A percentile compares a stretch with the other conserved stretches of the same genome.
Conservation (phyloP, 768 basidiomycete genomes). For the Trametopsis cervina region DNA sequence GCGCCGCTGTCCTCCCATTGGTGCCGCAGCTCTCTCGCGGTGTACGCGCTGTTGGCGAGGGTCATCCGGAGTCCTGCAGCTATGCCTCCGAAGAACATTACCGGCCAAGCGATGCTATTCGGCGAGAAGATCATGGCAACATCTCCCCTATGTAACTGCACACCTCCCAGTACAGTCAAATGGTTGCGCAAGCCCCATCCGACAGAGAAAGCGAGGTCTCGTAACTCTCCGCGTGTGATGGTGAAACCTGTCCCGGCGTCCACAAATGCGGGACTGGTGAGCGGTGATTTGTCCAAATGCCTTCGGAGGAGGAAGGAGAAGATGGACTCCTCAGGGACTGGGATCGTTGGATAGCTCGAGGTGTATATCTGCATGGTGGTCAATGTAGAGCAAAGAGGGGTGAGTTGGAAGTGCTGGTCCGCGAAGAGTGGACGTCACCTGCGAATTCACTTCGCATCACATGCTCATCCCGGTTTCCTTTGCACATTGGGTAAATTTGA, state of each 20-base stretch:
- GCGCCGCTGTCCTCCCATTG: constrained; percentile 69
- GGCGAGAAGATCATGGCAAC: constrained; percentile 61
- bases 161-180: constrained; percentile 14
- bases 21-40: constrained; percentile 56
- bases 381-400: neutral
- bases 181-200: constrained; percentile 46
- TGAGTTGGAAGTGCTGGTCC: neutral
- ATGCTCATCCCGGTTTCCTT: neutral
- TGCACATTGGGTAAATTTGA: neutral
- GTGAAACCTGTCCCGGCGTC: constrained; percentile 54
- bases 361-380: constrained; percentile 32
- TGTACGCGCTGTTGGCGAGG: constrained; percentile 70
- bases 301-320: constrained; percentile 43
- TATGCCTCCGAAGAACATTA: constrained; percentile 38
- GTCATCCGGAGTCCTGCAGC: constrained; percentile 67
- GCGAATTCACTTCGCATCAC: neutral
- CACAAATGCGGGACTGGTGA: constrained; percentile 45
- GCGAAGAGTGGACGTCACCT: no score
- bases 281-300: constrained; percentile 15
- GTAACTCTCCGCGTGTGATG: constrained; percentile 49
- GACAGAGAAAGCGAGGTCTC: constrained; percentile 46
- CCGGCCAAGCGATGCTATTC: constrained; percentile 55
- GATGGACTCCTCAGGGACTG: constrained; percentile 35
- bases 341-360: constrained; percentile 33
- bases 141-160: constrained; percentile 36